Base-by-base conservation (phyloP, 768 basidiomycete species). In the Serendipita sp. region DNA sequence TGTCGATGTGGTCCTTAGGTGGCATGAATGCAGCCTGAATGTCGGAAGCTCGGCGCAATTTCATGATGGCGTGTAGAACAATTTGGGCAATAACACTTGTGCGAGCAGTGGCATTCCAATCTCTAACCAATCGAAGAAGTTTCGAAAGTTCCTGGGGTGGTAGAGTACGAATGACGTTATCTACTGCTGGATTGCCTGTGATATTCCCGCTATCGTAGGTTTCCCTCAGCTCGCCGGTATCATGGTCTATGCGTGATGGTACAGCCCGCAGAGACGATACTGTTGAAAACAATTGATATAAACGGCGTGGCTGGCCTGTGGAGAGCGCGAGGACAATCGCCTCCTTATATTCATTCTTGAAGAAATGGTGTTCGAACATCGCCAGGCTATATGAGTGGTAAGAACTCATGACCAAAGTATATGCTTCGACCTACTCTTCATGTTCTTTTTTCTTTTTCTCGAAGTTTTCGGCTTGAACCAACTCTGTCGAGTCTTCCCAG, bases 91-190 rank as follows among this genome's bases (percentile, higher is more conserved):
- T 80, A 16, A 76, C 78, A 66, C 88, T 87, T 23, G 89, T 92
- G 70, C 85, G 85, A n/a, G 88, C 88, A 66, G 85, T 86, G n/a
- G 93, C 84, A 73, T 98, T 99, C 96, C 96, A 99, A 68, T 87
- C 85, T 52, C 89, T 80, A 48, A 91, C 79, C 73, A 89, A 93
- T 16, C 81, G 81, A 63, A 97, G 76, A 40, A 99, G 79, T 64
- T 84, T 84, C 3, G 84, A 85, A 31, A 98, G 81, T 68, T 97
- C 93, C 13, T 83, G 72, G 3, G 81, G 78, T 0, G 80, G 74
- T 11, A 99, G 79, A 0, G 83, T 83, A 63, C 81, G 80, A 67
- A 99, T 77, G 50, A 96, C 88, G 67, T 84, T 79, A 73, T 97
- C 94, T 15, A 98, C 84, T 18, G 86, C 80, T 0, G 73, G 65